Evolutionary conservation across 345 rosid species (phyloP).

Genomic region (Hibiscus trionum): DNA sequence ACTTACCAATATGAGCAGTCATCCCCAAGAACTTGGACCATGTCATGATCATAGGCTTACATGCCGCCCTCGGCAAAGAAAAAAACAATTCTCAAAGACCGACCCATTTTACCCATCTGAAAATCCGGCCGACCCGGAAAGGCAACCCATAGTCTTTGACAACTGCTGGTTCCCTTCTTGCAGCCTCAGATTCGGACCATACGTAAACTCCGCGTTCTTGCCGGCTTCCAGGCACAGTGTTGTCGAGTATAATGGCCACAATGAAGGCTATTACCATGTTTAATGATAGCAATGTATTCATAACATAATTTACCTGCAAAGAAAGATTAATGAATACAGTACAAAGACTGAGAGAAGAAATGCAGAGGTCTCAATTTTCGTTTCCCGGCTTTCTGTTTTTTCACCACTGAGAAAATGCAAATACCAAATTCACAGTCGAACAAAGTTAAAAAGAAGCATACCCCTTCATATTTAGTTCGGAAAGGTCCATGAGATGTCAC

Average conservation of each 20-base stretch:
- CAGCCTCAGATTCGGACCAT: constrained; percentile 86
- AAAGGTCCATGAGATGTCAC: constrained; percentile 68
- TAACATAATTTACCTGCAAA: constrained; percentile 72
- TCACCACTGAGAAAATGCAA: not conserved
- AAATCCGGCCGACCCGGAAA: constrained; percentile 68
- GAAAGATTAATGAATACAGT: not conserved
- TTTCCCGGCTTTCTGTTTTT: not conserved
- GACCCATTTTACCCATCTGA: constrained; percentile 98
- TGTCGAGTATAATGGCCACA: constrained; percentile 79
- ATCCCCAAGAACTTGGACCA: constrained; percentile 7
- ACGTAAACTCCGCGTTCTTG: constrained; percentile 89
- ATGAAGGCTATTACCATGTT: constrained; percentile 88
- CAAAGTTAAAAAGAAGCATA: constrained; percentile 25
- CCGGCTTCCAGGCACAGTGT: constrained; percentile 85
- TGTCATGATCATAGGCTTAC: not conserved
- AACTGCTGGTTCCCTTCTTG: constrained; percentile 80
- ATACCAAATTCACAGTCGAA: not conserved
- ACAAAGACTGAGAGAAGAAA: no score
- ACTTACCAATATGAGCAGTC: constrained; percentile 31
- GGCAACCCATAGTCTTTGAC: constrained; percentile 86
- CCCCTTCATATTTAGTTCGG: constrained; percentile 64
- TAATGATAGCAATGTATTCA: constrained; percentile 73
- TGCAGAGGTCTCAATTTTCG: not conserved
- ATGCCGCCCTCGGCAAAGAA: not conserved
- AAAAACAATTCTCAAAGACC: constrained; percentile 45